Percentiles rank a stretch among this genome's conserved stretches.
phyloP scores from a whole-genome alignment of 2,329 filamentous ascomycete genomes.

The Fusarium palustre region DNA sequence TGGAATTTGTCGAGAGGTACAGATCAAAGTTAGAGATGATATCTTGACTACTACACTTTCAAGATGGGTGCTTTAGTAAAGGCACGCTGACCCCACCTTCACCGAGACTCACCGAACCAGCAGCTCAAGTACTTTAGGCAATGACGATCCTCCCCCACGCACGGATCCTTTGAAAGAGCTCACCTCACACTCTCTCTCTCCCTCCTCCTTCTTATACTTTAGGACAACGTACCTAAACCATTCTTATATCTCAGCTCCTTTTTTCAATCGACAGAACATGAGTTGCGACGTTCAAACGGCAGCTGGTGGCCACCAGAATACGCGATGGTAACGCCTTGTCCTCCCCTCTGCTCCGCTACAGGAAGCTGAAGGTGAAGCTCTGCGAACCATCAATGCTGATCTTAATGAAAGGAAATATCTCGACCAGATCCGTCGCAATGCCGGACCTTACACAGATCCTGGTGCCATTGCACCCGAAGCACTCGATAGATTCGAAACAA shows the following conservation, averaged over 20 bases:
- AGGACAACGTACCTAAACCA: not conserved
- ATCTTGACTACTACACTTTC: not conserved
- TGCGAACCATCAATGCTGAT: conserved; percentile 16
- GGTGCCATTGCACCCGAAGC: conserved; percentile 65
- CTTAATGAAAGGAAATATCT: conserved; percentile 76
- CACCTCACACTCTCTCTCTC: conserved; percentile 15
- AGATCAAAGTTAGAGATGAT: not conserved
- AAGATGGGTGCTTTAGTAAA: not conserved
- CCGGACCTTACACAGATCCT: conserved; percentile 84
- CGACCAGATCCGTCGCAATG: conserved; percentile 79
- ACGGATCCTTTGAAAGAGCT: conserved; percentile 35
- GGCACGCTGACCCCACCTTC: conserved; percentile 49
- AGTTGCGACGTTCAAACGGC: conserved; percentile 39
- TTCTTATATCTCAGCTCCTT: not conserved
- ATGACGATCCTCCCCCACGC: conserved; percentile 40
- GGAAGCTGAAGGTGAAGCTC: conserved; percentile 26
- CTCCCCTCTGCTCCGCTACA: not conserved
- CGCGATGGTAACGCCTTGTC: conserved; percentile 50
- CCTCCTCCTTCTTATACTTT: not conserved
- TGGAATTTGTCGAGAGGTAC: not conserved
- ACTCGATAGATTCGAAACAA: conserved; percentile 69
- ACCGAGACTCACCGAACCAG: conserved; percentile 50
- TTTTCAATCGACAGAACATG: conserved; percentile 38
- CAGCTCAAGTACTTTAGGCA: conserved; percentile 30
- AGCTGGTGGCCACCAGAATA: conserved; percentile 44